Evolutionary conservation across 345 rosid species (phyloP), one percentile per base, ranked within the genome.

Genomic region (Brassica nigra): DNA sequence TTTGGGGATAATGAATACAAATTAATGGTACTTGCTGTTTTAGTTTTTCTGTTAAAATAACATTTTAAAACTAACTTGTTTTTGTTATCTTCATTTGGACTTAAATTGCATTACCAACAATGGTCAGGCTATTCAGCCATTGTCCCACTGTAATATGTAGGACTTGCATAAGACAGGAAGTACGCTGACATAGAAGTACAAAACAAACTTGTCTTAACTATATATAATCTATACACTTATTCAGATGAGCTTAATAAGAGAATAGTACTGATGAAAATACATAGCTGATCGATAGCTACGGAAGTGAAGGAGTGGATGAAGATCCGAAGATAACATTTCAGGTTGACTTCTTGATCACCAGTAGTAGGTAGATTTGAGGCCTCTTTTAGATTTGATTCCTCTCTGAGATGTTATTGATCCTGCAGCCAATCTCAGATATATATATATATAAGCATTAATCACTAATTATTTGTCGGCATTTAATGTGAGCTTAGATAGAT

Each of bases 331-430:
- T 74, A 55, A 62, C 79, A 62, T 68, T 73, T 67, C 49, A 66
- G 67, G 42, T 33, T 47, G 64, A 68, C 47, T 68, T 74, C 52
- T 79, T 79, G 78, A 33, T 68, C 82, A 79, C 61, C 74, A 47
- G 58, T 68, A 62, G 66, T 61, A 62, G 34, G 37, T 73, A 73
- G 74, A 59, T 79, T 62, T 74, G 78, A 79, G 64, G 59, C 30
- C 57, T 52, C 82, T 59, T 73, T 47, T 18, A 36, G 70, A 36
- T 52, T 75, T 80, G 76, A 70, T 74, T 7, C 49, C 49, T 59
- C 78, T 23, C 6, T 62, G 47, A 68, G 29, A 62, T 33, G 37
- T 75, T 68, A 7, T 31, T 69, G 49, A 69, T 62, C 79, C 67
- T 80, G 83, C 27, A 23, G 27, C 67, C 52, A 68, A 73, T 58